Conservation (phyloP, 2,329 filamentous ascomycete species). For the Fusarium sp. region DNA sequence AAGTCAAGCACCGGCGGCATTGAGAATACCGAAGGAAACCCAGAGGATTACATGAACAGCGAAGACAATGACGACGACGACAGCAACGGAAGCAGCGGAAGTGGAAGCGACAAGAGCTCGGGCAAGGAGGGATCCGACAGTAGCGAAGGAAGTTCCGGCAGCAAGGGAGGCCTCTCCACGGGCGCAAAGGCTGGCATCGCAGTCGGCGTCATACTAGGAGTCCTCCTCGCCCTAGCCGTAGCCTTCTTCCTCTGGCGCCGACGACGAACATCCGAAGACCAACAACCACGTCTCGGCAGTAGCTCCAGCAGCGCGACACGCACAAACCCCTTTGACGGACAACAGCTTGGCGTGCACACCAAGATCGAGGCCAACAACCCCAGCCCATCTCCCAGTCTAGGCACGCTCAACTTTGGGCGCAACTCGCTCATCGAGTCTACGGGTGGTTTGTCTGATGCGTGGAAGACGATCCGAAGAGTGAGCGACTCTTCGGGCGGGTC, state of each 20-base stretch:
- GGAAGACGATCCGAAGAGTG: conserved; percentile 42
- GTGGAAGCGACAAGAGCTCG: conserved; percentile 7
- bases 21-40: conserved; percentile 40
- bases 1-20: conserved; percentile 43
- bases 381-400: conserved; percentile 36
- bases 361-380: conserved; percentile 41
- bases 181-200: conserved; percentile 40
- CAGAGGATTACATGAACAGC: conserved; percentile 39
- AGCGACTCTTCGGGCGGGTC: conserved; percentile 37
- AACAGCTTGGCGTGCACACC: conserved; percentile 39
- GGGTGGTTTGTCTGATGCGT: conserved; percentile 23
- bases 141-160: conserved; percentile 5
- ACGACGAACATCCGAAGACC: not conserved
- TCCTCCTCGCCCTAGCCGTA: conserved; percentile 14
- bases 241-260: conserved; percentile 36
- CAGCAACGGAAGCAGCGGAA: conserved; percentile 1
- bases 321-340: conserved; percentile 34
- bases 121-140: not conserved
- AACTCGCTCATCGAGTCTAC: conserved; percentile 39
- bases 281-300: conserved; percentile 29
- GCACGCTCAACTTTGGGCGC: conserved; percentile 40
- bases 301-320: conserved; percentile 30
- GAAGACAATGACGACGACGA: conserved; percentile 5
- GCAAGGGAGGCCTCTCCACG: conserved; percentile 31
- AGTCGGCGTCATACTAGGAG: conserved; percentile 24